Evolutionary conservation across 2,329 filamentous ascomycete genomes (phyloP).

Genomic region (Allantophomopsis lycopodina): DNA sequence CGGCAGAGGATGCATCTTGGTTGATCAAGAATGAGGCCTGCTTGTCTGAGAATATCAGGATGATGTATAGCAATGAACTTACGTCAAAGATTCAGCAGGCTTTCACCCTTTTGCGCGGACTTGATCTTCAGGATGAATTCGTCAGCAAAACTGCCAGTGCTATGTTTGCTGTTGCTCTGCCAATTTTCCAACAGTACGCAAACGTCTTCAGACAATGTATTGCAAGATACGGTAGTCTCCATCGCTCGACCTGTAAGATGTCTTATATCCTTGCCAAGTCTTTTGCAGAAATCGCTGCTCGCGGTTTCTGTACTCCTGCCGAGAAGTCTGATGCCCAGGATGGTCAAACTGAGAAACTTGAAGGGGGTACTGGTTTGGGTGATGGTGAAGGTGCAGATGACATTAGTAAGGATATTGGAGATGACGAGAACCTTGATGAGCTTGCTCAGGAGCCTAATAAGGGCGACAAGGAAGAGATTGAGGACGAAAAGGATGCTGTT

Average conservation of each 20-base stretch:
- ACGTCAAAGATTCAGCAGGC: conserved; percentile 24
- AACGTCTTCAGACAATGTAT: conserved; percentile 45
- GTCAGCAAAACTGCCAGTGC: conserved; percentile 34
- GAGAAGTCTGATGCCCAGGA: conserved; percentile 64
- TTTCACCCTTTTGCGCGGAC: conserved; percentile 27
- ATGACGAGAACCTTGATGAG: conserved; percentile 87
- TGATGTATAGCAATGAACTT: conserved; percentile 12
- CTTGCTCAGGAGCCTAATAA: conserved; percentile 72
- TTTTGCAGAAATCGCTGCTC: conserved; percentile 64
- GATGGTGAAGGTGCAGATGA: conserved; percentile 93
- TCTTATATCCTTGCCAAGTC: conserved; percentile 62
- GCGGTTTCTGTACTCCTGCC: conserved; percentile 84
- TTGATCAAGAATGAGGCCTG: conserved; percentile 27
- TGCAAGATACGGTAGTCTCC: conserved; percentile 44
- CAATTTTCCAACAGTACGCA: conserved; percentile 64
- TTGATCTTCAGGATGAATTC: conserved; percentile 26
- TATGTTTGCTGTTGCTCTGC: conserved; percentile 46
- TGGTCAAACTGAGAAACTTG: conserved; percentile 63
- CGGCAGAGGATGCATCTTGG: conserved; percentile 50
- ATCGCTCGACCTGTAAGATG: conserved; percentile 60
- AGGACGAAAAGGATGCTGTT: conserved; percentile 75
- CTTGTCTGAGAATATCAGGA: conserved; percentile 12
- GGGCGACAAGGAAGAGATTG: conserved; percentile 45
- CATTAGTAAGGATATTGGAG: conserved; percentile 91
- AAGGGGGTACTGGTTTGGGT: conserved; percentile 84